phyloP scores from a whole-genome alignment of 2,329 filamentous ascomycete genomes.

The Nothophoma quercina region DNA sequence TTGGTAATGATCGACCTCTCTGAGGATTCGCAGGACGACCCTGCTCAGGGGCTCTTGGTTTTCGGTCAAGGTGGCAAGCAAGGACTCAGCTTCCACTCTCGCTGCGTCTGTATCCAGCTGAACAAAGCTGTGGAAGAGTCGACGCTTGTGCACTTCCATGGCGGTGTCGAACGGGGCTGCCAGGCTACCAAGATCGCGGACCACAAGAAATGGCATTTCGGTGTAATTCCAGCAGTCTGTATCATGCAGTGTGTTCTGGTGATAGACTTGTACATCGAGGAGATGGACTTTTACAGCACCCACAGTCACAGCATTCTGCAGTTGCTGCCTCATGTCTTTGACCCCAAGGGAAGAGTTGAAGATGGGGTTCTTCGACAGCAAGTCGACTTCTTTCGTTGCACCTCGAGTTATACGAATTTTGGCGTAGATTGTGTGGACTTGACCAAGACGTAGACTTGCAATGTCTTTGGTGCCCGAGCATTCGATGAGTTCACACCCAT shows the following conservation, averaged over 20 bases:
- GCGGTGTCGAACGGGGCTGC: slow-evolving; percentile 24
- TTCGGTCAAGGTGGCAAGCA: slow-evolving; percentile 7
- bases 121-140: slow-evolving; percentile 27
- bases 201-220: slow-evolving; percentile 32
- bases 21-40: slow-evolving; percentile 26
- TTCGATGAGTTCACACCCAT: slow-evolving; percentile 38
- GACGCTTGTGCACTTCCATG: slow-evolving; percentile 35
- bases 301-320: slow-evolving; percentile 24
- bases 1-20: slow-evolving; percentile 30
- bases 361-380: slow-evolving; percentile 30
- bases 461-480: slow-evolving; percentile 27
- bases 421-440: slow-evolving; percentile 35
- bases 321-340: slow-evolving; percentile 30
- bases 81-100: slow-evolving; percentile 13
- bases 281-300: slow-evolving; percentile 35
- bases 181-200: slow-evolving; percentile 32
- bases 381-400: slow-evolving; percentile 25
- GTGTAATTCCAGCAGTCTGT: slow-evolving; percentile 34
- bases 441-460: slow-evolving; percentile 32
- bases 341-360: slow-evolving; percentile 31
- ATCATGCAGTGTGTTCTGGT: slow-evolving; percentile 31
- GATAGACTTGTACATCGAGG: slow-evolving; percentile 34
- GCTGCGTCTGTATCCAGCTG: slow-evolving; percentile 16
- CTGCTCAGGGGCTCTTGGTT: slow-evolving; percentile 19
- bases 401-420: slow-evolving; percentile 28